Evolutionary conservation across 345 rosid genomes (phyloP), one percentile per base, ranked within the genome.

Genomic region (Gossypium turneri): DNA sequence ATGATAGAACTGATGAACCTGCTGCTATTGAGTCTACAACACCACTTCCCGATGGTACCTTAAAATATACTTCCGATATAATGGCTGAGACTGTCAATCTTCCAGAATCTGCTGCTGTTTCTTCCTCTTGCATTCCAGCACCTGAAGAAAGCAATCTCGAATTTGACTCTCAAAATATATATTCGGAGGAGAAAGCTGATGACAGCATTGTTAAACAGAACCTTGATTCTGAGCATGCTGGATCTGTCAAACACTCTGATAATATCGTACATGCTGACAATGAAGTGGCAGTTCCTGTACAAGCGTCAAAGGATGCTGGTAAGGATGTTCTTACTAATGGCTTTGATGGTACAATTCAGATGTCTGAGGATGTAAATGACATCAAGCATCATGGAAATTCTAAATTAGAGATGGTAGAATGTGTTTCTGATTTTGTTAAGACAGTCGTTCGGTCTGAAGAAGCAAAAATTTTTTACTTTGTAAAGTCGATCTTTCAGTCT

Each of bases 1-100:
- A 78, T 38, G 64, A 73, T 58, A 70, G 34, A 61, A 61, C 48
- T n/a, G 72, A 64, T 68, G 84, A 70, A 81, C 43, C 76, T 67
- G 78, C 76, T 72, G 78, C 78, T 77, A 63, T 43, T 29, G 80
- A 85, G 75, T 73, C 81, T 34, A 52, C 48, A 11, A 25, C 25
- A 7, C 48, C 1, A 19, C 76, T 45, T 41, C 53, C 20, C 25
- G 71, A 47, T 47, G 48, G 61, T 8, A 52, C 24, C 25, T 27
- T 52, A 7, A 52, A 69, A 27, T 17, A 27, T 69, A 69, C 45
- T 3, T 27, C 60, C 17, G 25, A 69, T 27, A 29, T 68, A 25
- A 51, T 52, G 73, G 11, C 3, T 51, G 73, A 69, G 59, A 24
- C 44, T 8, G 19, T 65, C 45, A 51, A 51, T 69, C 45, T 51